Conservation (phyloP, 495 filamentous ascomycete species). For the Haplographium delicatum region DNA sequence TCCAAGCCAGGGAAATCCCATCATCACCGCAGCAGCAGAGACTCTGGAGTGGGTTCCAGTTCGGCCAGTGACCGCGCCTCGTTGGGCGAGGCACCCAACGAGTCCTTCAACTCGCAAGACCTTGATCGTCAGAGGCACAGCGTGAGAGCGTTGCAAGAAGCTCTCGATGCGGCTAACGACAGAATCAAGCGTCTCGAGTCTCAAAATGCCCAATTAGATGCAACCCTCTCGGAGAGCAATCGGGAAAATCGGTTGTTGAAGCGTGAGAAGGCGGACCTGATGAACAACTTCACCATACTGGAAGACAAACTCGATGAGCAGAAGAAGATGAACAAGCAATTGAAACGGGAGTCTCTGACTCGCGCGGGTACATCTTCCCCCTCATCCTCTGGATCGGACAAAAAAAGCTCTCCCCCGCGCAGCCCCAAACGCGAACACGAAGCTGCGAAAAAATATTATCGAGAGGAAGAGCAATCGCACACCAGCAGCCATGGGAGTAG, state of each 20-base stretch:
- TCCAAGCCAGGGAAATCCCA: conserved; percentile 47
- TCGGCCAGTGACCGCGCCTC: conserved; percentile 20
- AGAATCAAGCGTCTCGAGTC: conserved; percentile 16
- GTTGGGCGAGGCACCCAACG: conserved; percentile 11
- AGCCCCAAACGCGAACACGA: too few species aligned
- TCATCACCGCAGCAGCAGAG: conserved; percentile 8
- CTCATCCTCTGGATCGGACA: too few species aligned
- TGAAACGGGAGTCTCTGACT: background rate
- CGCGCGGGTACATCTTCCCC: too few species aligned
- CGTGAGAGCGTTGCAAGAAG: conserved; percentile 16
- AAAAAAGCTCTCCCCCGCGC: too few species aligned
- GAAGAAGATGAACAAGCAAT: background rate
- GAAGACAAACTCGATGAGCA: conserved; percentile 19
- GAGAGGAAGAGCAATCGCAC: too few species aligned
- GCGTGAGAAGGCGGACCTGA: conserved; percentile 23
- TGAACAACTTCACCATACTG: conserved; percentile 28
- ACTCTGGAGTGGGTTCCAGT: conserved; percentile 20
- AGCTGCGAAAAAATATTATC: too few species aligned
- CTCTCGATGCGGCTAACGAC: conserved; percentile 47
- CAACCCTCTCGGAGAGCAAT: conserved; percentile 32
- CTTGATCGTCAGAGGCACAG: conserved; percentile 13
- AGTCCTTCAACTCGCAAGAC: conserved; percentile 6
- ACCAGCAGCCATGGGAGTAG: too few species aligned
- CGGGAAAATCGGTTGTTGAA: conserved; percentile 34
- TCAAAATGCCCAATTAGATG: conserved; percentile 15